These are phyloP conservation scores for Cetraspora pellucida DNA, from an alignment of 192 early-diverging fungal species.

Conservation along the genomic window DNA sequence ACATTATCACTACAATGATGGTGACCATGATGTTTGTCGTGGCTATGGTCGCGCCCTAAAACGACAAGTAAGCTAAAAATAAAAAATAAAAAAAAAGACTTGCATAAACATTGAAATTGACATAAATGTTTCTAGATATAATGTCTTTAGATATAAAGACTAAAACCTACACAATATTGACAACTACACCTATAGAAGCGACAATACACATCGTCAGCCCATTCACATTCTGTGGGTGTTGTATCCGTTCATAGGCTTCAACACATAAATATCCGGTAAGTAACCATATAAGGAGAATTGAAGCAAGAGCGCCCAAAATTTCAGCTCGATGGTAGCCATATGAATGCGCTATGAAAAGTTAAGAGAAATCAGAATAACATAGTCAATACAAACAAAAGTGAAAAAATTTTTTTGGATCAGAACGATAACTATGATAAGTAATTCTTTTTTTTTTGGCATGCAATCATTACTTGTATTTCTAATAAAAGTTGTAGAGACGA, in stretches of 20 bases:
- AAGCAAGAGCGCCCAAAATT: constrained; percentile 75
- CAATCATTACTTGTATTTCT: no score
- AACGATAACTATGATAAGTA: no score
- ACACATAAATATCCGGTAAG: constrained; percentile 65
- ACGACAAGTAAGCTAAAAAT: constrained; percentile 55
- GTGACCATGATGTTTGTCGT: constrained; percentile 33
- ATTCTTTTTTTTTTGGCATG: no score
- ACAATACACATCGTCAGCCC: constrained; percentile 71
- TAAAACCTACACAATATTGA: constrained; percentile 66
- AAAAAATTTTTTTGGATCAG: no score
- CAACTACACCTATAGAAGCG: constrained; percentile 70
- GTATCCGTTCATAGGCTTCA: constrained; percentile 73
- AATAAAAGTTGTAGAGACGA: no score
- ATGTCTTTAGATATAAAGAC: not conserved
- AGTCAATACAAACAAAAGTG: not conserved
- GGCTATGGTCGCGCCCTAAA: constrained; percentile 46
- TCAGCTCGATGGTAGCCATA: constrained; percentile 81
- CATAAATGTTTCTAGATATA: no score
- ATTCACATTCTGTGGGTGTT: constrained; percentile 63
- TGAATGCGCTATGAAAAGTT: constrained; percentile 45
- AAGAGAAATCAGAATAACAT: not conserved
- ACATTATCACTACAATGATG: constrained; percentile 52
- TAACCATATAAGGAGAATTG: constrained; percentile 78
- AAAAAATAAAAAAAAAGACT: not conserved
- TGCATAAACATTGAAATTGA: not conserved